Evolutionary conservation across 2,329 filamentous ascomycete species (phyloP), one percentile per base, ranked within the genome.

Genomic region (Rhexocercosporidium sp.): DNA sequence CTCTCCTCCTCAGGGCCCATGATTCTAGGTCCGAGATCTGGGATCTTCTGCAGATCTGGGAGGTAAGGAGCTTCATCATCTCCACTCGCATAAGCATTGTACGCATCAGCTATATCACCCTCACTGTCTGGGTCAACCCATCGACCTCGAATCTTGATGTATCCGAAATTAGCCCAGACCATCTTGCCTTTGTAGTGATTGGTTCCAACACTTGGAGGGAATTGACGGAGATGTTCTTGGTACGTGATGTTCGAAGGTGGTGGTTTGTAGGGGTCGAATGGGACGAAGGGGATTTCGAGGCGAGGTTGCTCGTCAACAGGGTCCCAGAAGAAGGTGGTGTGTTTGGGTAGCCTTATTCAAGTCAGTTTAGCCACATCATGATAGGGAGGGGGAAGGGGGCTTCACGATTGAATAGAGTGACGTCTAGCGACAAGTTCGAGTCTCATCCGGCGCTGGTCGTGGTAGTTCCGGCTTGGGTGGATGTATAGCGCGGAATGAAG

Each of bases 61-160:
- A 66, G 29, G 44, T 54, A 41, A 37, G 65, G 56, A n/a, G 69
- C 46, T 34, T 49, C 41, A 11, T 49, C 20, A 7, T 31, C 39
- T 2, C 18, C 61, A 25, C 37, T 22, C 20, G 47, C 53, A 34
- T 53, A 22, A 4, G 62, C 27, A 12, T 62, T 20, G 39, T 60
- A 49, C 1, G 59, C 49, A 62, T 64, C 29, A 9, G 53, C 61
- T 12, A 54, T 14, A 3, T 41, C 51, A 37, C 62, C 64, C 59
- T 72, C 66, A 56, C 72, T 71, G 31, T 78, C 76, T 25, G 75
- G 75, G 69, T 78, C 76, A 6, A 73, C 69, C 74, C 75, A 76
- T 44, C 22, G 37, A 14, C 68, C 70, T 25, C 72, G 71, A 27
- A 74, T 66, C 18, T 57, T 34, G 20, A 76, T 7, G 31, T 76